phyloP scores from a whole-genome alignment of 2,329 filamentous ascomycete species.

The Hymenoscyphus fructigenus region DNA sequence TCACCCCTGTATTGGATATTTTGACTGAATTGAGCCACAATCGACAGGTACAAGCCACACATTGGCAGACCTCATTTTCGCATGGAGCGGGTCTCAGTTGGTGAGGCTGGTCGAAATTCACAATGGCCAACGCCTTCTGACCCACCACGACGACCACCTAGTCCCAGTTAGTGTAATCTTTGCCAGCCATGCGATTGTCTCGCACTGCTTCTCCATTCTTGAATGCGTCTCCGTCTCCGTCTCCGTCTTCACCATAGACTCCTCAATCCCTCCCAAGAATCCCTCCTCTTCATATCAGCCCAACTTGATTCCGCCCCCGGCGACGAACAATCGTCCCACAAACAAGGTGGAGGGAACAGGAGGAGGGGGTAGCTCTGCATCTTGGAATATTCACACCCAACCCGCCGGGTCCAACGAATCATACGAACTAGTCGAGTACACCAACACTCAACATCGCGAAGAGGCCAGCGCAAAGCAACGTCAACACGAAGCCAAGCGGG shows the following conservation, averaged over 20 bases:
- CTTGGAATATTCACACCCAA: background rate
- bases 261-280: conserved; percentile 15
- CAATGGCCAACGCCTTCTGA: background rate
- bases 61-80: background rate
- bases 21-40: background rate
- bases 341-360: background rate
- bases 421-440: conserved; percentile 35
- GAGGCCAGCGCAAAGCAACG: conserved; percentile 14
- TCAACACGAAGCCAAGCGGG: conserved; percentile 44
- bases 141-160: conserved; percentile 3
- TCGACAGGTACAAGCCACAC: background rate
- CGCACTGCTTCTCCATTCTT: background rate
- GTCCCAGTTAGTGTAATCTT: background rate
- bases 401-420: conserved; percentile 32
- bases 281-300: conserved; percentile 28
- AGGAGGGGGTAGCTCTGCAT: conserved; percentile 1
- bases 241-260: conserved; percentile 28
- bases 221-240: no score
- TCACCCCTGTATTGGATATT: background rate
- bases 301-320: conserved; percentile 5
- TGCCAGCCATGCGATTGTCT: background rate
- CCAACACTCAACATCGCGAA: conserved; percentile 16
- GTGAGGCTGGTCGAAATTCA: background rate
- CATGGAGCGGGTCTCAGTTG: no score
- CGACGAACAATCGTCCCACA: background rate